Evolutionary conservation across 495 filamentous ascomycete genomes (phyloP), one percentile per base, ranked within the genome.

Genomic region (Penicillium tannophilum): DNA sequence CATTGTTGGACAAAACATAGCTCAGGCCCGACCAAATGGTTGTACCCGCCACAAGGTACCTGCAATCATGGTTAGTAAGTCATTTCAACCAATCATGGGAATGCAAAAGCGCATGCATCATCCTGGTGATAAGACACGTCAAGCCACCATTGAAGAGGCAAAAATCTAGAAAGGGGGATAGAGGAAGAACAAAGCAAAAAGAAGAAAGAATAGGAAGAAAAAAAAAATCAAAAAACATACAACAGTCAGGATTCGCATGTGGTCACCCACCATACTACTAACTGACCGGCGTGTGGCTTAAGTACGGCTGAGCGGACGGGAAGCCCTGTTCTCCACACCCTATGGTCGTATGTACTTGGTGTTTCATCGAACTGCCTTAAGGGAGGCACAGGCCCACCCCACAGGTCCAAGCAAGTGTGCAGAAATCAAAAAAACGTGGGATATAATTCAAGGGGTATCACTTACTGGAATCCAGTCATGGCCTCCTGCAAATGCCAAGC

Each of bases 1-100:
- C 90, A 63, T 92, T 85, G 64, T 89, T 91, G 55, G 86, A 87
- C 66, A 87, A 91, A 33, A 93, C 75, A 65, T 95, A 95, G 68
- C 89, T 90, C 4, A 90, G 77, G 17, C 91, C 91, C 31, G 90
- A 93, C 90, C 90, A 92, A 14, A 93, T 69, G 1, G 91, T 95
- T 11, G 91, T 95, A 0, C 82, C 81, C 0, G 90, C 91, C 7
- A 95, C 91, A 36, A 92, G 74, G 62, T 91, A 80, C 58, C 77
- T 80, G 16, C 12, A 35, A 26, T 17, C 20, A 11, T 26, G 12
- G 20, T 42, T 30, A 30, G 52, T 7, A 50, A 26, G 33, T n/a
- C 24, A 19, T 62, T 28, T 61, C 48, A 33, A 59, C 4, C 33
- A 36, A 51, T 19, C 30, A 39, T 23, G 28, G 3, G 11, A 39